Conservation (phyloP, 257 asterid species). For the Solanum bukasovii region DNA sequence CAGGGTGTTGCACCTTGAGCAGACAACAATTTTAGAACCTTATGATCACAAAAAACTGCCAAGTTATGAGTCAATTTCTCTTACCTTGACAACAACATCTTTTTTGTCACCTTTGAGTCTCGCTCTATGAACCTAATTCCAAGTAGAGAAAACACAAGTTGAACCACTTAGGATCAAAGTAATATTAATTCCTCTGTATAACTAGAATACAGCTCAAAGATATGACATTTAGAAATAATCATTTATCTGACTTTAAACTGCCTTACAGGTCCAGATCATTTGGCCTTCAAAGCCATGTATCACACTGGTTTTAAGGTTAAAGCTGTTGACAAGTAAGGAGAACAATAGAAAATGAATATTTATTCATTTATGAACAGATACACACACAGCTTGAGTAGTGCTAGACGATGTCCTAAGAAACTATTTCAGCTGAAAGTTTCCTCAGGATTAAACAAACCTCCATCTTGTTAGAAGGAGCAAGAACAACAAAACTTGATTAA, state of each 20-base stretch:
- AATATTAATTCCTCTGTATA: background rate
- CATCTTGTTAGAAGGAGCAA: background rate
- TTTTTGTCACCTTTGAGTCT: constrained; percentile 60
- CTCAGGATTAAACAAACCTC: background rate
- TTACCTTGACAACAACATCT: constrained; percentile 92
- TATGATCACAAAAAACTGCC: background rate
- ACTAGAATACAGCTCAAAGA: background rate
- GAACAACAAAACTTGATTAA: background rate
- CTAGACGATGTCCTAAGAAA: background rate
- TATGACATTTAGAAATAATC: background rate
- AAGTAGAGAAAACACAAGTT: background rate
- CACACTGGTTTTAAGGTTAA: background rate
- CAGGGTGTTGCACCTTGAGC: constrained; percentile 89
- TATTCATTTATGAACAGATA: background rate
- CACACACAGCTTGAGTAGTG: background rate
- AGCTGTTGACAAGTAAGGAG: background rate
- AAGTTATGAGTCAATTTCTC: background rate
- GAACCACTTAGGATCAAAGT: background rate
- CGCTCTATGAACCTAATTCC: constrained; percentile 75
- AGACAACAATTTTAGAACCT: background rate
- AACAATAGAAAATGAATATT: background rate
- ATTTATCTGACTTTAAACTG: background rate
- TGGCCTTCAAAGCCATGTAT: background rate
- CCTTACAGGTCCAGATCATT: background rate
- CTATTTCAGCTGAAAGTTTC: background rate